A percentile compares a stretch with the other conserved stretches of the same genome.
Evolutionary conservation across 768 basidiomycete species (phyloP).

Genomic region (Auriscalpium vulgare): DNA sequence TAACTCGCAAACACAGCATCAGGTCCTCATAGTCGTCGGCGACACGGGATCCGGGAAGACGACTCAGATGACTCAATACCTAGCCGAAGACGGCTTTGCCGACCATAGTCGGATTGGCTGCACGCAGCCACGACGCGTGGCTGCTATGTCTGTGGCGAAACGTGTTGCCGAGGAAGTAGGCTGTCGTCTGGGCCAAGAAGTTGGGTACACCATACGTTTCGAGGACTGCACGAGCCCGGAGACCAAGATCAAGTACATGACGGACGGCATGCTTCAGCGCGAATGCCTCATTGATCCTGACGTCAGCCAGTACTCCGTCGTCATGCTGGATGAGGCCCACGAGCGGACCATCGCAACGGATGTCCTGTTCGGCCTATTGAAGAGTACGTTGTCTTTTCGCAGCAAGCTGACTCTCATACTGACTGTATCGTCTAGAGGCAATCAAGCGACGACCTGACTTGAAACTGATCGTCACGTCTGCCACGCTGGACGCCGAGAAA

Average conservation of each 20-base stretch:
- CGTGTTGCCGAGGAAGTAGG: slow-evolving; percentile 98
- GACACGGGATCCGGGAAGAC: slow-evolving; percentile 99
- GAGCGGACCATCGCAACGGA: slow-evolving; percentile 98
- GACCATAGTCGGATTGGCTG: slow-evolving; percentile 91
- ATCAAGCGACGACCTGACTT: slow-evolving; percentile 91
- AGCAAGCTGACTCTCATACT: background rate
- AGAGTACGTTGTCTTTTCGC: slow-evolving; percentile 46
- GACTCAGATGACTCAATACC: slow-evolving; percentile 98
- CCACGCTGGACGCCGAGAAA: slow-evolving; percentile 98
- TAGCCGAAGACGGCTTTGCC: slow-evolving; percentile 90
- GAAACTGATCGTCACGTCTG: slow-evolving; percentile 96
- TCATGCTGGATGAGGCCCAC: slow-evolving; percentile 99
- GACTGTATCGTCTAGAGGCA: slow-evolving; percentile 54
- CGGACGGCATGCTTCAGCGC: slow-evolving; percentile 97
- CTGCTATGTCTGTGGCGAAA: slow-evolving; percentile 98
- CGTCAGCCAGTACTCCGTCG: slow-evolving; percentile 83
- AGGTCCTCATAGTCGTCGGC: slow-evolving; percentile 95
- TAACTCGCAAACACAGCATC: slow-evolving; percentile 52
- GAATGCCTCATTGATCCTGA: slow-evolving; percentile 96
- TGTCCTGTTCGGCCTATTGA: slow-evolving; percentile 91
- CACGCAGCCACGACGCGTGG: slow-evolving; percentile 98
- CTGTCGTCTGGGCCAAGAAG: slow-evolving; percentile 93
- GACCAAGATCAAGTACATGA: slow-evolving; percentile 99
- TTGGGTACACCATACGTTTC: slow-evolving; percentile 98
- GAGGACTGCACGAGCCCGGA: slow-evolving; percentile 99